These are phyloP conservation scores for Pseudozyma thailandica DNA, from an alignment of 1,284 basidiomycete genomes.

Conservation along the genomic window DNA sequence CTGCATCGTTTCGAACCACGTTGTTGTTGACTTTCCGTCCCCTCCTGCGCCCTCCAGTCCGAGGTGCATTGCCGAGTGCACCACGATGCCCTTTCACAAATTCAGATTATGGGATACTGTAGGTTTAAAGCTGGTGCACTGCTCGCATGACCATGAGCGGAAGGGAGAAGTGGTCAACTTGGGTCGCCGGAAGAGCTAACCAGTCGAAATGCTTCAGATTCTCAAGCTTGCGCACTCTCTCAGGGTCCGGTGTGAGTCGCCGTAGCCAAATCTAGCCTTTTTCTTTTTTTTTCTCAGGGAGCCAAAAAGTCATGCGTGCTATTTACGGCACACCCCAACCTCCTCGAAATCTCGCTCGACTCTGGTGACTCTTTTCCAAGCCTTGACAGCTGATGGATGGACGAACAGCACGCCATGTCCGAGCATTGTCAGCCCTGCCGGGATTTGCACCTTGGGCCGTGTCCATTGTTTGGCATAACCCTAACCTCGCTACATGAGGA, in stretches of 20 bases:
- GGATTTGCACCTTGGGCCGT: neutral
- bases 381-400: neutral
- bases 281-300: neutral
- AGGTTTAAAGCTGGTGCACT: no score
- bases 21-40: neutral
- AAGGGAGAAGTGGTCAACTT: no score
- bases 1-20: no score
- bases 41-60: neutral
- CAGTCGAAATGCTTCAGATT: no score
- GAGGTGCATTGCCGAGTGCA: neutral
- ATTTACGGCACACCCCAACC: neutral
- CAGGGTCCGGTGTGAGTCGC: neutral
- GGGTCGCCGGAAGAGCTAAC: no score
- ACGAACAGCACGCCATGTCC: neutral
- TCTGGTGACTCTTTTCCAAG: no score
- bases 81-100: neutral
- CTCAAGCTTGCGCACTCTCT: no score
- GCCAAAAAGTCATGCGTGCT: neutral
- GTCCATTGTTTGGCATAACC: no score
- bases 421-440: neutral
- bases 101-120: no score
- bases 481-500: no score
- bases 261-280: neutral
- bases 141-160: no score
- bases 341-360: no score